Evolutionary conservation across 805 yeast species (phyloP).

Genomic region (Teunomyces aglyptinius): DNA sequence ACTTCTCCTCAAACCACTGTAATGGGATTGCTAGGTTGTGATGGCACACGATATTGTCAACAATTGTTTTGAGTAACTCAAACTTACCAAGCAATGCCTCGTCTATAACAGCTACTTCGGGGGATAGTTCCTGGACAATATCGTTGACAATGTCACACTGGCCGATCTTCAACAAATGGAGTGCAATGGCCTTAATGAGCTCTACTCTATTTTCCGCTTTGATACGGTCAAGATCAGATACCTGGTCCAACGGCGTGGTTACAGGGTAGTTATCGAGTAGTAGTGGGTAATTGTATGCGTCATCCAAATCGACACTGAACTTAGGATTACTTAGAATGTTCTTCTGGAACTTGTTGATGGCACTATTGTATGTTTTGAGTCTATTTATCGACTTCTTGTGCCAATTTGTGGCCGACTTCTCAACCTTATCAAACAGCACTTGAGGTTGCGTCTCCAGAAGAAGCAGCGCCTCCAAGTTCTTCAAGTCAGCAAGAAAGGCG

Average conservation of each 20-base stretch:
- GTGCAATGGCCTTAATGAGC: slow-evolving; percentile 34
- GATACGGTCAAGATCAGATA: slow-evolving; percentile 5
- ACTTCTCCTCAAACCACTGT: slow-evolving; percentile 30
- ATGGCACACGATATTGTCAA: slow-evolving; percentile 27
- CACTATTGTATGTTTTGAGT: slow-evolving; percentile 36
- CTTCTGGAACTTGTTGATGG: slow-evolving; percentile 33
- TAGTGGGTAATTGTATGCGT: slow-evolving; percentile 41
- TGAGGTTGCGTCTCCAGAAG: slow-evolving; percentile 8
- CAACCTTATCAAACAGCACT: slow-evolving; percentile 9
- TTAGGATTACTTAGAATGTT: slow-evolving; percentile 27
- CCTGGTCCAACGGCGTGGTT: neutral
- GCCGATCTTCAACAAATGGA: slow-evolving; percentile 41
- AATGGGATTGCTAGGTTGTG: slow-evolving; percentile 35
- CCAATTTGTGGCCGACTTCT: slow-evolving; percentile 26
- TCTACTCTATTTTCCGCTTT: slow-evolving; percentile 27
- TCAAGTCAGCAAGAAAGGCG: slow-evolving; percentile 22
- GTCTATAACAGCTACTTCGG: slow-evolving; percentile 20
- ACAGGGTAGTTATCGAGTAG: slow-evolving; percentile 27
- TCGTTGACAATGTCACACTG: slow-evolving; percentile 36
- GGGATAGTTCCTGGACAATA: slow-evolving; percentile 21
- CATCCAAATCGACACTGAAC: slow-evolving; percentile 34
- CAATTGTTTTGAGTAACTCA: slow-evolving; percentile 28
- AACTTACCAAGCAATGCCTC: slow-evolving; percentile 25
- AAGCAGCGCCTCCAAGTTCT: slow-evolving; percentile 22
- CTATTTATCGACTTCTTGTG: slow-evolving; percentile 32